Evolutionary conservation across 805 yeast species (phyloP), one percentile per base, ranked within the genome.

Genomic region (Naumovozyma baii): DNA sequence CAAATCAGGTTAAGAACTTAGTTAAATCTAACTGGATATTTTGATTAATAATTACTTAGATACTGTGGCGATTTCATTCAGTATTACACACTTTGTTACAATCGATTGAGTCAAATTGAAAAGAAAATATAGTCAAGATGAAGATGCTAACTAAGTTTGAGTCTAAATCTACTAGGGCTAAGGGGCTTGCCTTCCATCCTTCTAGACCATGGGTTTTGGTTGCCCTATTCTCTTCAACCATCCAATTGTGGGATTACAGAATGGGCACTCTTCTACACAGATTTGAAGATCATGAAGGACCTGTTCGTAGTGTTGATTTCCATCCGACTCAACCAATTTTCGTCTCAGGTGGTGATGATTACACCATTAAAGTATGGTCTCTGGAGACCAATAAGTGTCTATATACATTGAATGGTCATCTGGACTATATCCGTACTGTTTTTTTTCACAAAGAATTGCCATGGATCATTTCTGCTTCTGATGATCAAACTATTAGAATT

Each of bases 211-310:
- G 96, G 96, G 85, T 87, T 44, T 72, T 92, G 52, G 97, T 88
- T 26, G 87, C 97, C 5, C 72, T 94, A 45, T 92, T 90, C 63
- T 84, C 96, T 19, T 86, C 96, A n/a, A 87, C 96, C n/a, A 90
- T 92, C 61, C 98, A 94, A 64, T 72, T 92, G 48, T 92, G 99
- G 99, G 99, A 92, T 65, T 92, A 94, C 66, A 80, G 99, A 57
- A 92, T 92, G 99, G 99, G 99, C 33, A 87, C 96, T 3, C 68
- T 92, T 59, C 79, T 92, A 59, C 97, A 88, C 63, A 76, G 96
- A 42, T 92, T 87, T 57, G 98, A 92, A 64, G 98, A 90, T 54
- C 99, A 92, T 61, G 95, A 84, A 55, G 99, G 99, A 19, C 97
- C 98, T 2, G 98, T 92, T 18, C 79, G 99, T 65, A 79, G 88